Evolutionary conservation across 2,329 filamentous ascomycete genomes (phyloP), one percentile per base, ranked within the genome.

Genomic region (Calonectria pseudoreteaudii): DNA sequence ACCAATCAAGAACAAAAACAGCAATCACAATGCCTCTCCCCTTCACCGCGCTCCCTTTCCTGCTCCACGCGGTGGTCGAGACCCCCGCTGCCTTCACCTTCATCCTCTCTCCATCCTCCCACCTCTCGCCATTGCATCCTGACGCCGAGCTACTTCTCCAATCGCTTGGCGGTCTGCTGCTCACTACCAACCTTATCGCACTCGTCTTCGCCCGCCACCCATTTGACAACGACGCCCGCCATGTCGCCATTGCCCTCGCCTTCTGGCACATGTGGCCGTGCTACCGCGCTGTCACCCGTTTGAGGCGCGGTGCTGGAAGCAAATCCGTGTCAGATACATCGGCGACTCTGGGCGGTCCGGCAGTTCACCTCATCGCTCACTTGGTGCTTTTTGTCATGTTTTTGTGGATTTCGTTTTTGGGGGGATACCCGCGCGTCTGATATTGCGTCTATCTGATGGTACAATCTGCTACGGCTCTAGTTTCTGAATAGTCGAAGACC

Each of bases 401-500:
- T 70, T 18, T 81, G 6, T 72, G 71, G 68, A 34, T 71, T 41
- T 78, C 72, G 74, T 52, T 74, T 69, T 74, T 76, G 23, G 73
- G 60, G 74, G 30, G 60, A 68, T 72, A 66, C 66, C 68, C 69
- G 71, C 68, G 34, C 71, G 38, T 74, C 69, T 70, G 64, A 64
- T 60, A 64, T 67, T 65, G 34, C 26, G n/a, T 72, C 66, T 72
- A 66, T 62, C 38, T 49, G 56, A 34, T 70, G 47, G 66, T 38
- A 74, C 58, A 74, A 52, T 64, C 66, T 69, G 68, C 58, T 75
- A 77, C 58, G 73, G 67, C 62, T 38, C 68, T 77, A 86, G 77
- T 81, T 87, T 69, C 86, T 86, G 80, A 92, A 92, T 72, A 92
- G 80, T 77, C 86, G 86, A 56, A 92, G 81, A 1, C 88, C 89